These are phyloP conservation scores for Aspergillus bombycis DNA, from an alignment of 2,329 filamentous ascomycete species.

Conservation along the genomic window DNA sequence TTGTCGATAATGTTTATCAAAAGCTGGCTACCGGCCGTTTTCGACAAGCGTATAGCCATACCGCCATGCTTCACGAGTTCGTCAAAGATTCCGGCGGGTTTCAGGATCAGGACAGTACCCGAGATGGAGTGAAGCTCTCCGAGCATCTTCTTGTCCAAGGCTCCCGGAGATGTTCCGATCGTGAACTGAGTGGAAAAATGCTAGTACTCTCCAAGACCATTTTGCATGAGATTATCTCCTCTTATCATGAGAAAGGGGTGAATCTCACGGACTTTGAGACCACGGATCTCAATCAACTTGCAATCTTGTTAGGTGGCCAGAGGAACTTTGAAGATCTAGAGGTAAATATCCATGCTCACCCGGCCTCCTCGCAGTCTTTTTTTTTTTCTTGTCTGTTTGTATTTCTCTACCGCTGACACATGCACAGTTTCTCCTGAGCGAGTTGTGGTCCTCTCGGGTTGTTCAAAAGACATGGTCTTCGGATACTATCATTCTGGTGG, in stretches of 20 bases:
- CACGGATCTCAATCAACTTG: slow-evolving; percentile 4
- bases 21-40: not conserved
- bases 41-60: not conserved
- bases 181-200: not conserved
- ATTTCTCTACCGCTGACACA: not conserved
- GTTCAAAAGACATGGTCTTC: slow-evolving; percentile 11
- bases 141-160: slow-evolving; percentile 1
- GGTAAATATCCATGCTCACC: not conserved
- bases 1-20: slow-evolving; percentile 3
- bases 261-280: not conserved
- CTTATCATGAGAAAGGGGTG: not conserved
- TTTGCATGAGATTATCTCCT: not conserved
- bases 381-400: not conserved
- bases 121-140: slow-evolving; percentile 3
- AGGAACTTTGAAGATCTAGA: slow-evolving; percentile 6
- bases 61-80: slow-evolving; percentile 3
- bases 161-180: not conserved
- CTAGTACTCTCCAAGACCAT: slow-evolving; percentile 5
- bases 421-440: slow-evolving; percentile 1
- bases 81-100: slow-evolving; percentile 4
- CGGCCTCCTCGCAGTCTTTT: not conserved
- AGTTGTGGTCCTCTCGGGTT: slow-evolving; percentile 6
- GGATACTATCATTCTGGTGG: slow-evolving; percentile 7
- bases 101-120: not conserved
- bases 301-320: slow-evolving; percentile 2